Evolutionary conservation across 352 stramenopile genomes (phyloP).

Genomic region (Phytophthora pinifolia): DNA sequence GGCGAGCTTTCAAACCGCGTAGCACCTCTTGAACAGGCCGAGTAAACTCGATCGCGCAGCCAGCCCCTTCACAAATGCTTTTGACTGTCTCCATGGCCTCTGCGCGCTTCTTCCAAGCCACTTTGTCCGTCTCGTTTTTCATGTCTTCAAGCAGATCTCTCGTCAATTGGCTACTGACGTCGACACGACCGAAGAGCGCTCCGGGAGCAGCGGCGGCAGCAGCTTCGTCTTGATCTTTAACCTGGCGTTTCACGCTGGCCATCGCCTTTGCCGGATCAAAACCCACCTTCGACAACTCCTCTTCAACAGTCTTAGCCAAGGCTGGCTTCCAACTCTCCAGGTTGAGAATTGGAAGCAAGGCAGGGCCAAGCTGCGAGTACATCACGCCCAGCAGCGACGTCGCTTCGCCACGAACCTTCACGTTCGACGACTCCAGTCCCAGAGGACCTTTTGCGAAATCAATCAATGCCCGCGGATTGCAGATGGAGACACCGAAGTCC

Average conservation of each 20-base stretch:
- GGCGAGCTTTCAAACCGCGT: constrained; percentile 68
- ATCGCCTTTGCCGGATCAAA: constrained; percentile 66
- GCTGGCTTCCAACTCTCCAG: constrained; percentile 86
- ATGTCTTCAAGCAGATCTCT: constrained; percentile 87
- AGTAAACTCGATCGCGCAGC: constrained; percentile 82
- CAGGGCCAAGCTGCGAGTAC: constrained; percentile 84
- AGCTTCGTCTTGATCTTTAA: constrained; percentile 74
- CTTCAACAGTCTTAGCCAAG: constrained; percentile 69
- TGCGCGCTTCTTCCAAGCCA: constrained; percentile 82
- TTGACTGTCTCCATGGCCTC: constrained; percentile 82
- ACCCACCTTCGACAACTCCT: constrained; percentile 81
- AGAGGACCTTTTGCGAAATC: constrained; percentile 75
- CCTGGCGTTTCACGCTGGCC: constrained; percentile 59
- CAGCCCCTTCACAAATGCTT: constrained; percentile 74
- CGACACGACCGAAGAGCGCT: constrained; percentile 70
- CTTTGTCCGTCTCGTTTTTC: constrained; percentile 85
- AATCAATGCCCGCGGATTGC: constrained; percentile 69
- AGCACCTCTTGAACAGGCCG: constrained; percentile 80
- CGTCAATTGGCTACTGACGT: constrained; percentile 80
- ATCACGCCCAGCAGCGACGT: constrained; percentile 72
- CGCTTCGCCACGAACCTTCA: constrained; percentile 69
- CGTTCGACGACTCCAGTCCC: constrained; percentile 78
- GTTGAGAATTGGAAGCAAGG: constrained; percentile 76
- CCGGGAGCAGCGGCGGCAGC: constrained; percentile 46
- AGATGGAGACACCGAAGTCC: constrained; percentile 76